Percentiles rank a stretch among this genome's conserved stretches.
Conservation (phyloP, 257 asterid genomes). For the Schizonepeta tenuifolia region DNA sequence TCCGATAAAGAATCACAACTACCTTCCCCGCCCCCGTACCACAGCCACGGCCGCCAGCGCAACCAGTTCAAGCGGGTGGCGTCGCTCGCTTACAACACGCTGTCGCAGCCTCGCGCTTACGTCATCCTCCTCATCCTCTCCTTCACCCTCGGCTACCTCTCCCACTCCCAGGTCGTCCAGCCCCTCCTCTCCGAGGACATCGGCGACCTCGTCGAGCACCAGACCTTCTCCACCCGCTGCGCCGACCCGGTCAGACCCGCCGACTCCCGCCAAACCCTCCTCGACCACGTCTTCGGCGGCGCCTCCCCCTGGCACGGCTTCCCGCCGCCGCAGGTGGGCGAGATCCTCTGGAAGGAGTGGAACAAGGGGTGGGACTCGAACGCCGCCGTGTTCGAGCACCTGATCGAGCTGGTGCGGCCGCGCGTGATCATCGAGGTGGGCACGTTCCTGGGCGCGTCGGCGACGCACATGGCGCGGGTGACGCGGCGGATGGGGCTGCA, state of each 20-base stretch:
- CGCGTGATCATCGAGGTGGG: conserved; percentile 63
- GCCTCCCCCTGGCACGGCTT: conserved; percentile 59
- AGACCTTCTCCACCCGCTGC: neutral
- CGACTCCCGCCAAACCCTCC: conserved; percentile 36
- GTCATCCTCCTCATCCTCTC: conserved; percentile 4
- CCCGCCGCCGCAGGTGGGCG: conserved; percentile 51
- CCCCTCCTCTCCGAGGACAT: conserved; percentile 14
- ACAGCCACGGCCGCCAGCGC: conserved; percentile 15
- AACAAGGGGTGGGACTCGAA: conserved; percentile 71
- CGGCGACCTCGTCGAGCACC: neutral
- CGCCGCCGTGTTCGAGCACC: conserved; percentile 57
- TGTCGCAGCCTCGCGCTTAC: conserved; percentile 6
- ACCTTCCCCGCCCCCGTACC: conserved; percentile 7
- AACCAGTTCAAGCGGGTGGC: neutral
- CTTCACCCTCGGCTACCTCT: conserved; percentile 25
- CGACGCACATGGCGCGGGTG: conserved; percentile 58
- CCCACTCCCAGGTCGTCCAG: conserved; percentile 20
- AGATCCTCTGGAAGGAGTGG: conserved; percentile 38
- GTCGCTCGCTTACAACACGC: neutral
- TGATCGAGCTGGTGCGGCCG: conserved; percentile 50
- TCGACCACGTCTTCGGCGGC: conserved; percentile 57
- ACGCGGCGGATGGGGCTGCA: conserved; percentile 47
- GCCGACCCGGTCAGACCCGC: conserved; percentile 15
- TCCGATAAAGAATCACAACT: conserved; percentile 16
- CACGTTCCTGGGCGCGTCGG: conserved; percentile 69